Evolutionary conservation across 805 yeast genomes (phyloP), one percentile per base, ranked within the genome.

Genomic region (Yamadazyma paraphyllophila): DNA sequence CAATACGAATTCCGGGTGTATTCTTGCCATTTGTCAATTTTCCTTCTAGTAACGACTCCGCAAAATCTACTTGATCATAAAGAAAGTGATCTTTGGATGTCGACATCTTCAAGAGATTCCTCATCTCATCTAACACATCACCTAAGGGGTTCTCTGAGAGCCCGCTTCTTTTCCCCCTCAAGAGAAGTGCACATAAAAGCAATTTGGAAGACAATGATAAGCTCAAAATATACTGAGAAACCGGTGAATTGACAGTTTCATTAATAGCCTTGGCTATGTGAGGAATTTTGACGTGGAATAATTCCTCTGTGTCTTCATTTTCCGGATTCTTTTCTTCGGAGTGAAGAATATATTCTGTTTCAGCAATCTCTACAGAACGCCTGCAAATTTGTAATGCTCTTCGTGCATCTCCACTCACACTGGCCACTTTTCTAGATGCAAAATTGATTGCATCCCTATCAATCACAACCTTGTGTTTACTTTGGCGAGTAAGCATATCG

Each of bases 401-500:
- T 57, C 99, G 75, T 1, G 97, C 99, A 71, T 94, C 99, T 47
- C 99, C 99, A 61, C 95, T 87, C 2, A 94, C 97, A 66, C 94
- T 82, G 4, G 98, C 96, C 36, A 94, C 95, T 62, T 90, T 91
- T 65, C 97, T 77, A 1, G 97, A 81, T 0, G 97, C 97, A 70
- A 86, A 90, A 47, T 85, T 92, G 52, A 91, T 80, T 0, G 99
- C 97, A 59, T 87, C 96, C 15, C 74, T 70, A 13, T 74, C 71
- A 12, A 81, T 71, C 3, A 69, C 60, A 43, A 81, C 71, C 41
- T 76, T 77, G 49, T 74, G 62, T 37, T 60, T 58, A 58, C 49
- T 61, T 56, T 25, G 55, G 33, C 58, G 61, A 6, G 67, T 66
- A 58, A 60, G 56, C 66, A 53, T 60, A 14, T 80, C 82, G 35